Conservation (phyloP, 495 filamentous ascomycete species). For the Bacidia rubella region DNA sequence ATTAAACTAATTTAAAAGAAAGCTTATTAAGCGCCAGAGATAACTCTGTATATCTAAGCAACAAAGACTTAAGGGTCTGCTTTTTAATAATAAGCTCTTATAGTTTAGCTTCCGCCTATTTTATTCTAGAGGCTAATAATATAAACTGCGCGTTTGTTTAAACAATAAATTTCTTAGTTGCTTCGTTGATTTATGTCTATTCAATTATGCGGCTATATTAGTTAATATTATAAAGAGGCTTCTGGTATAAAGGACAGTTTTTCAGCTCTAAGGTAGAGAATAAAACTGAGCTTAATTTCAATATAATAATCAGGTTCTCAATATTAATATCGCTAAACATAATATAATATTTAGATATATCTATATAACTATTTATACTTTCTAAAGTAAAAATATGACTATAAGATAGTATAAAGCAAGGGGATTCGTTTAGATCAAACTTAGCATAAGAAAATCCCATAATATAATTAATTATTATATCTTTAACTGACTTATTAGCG, state of each 20-base stretch:
- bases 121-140: slow-evolving; percentile 32
- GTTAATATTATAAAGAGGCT: slow-evolving; percentile 45
- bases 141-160: slow-evolving; percentile 36
- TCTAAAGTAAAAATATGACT: slow-evolving; percentile 50
- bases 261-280: slow-evolving; percentile 39
- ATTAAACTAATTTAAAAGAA: slow-evolving; percentile 1
- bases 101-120: slow-evolving; percentile 20
- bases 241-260: slow-evolving; percentile 50
- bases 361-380: slow-evolving; percentile 55
- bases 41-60: slow-evolving; percentile 2
- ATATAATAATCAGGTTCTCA: slow-evolving; percentile 29
- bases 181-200: slow-evolving; percentile 49
- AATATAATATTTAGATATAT: slow-evolving; percentile 42
- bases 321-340: slow-evolving; percentile 25
- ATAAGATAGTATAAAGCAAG: slow-evolving; percentile 50
- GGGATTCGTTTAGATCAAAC: slow-evolving; percentile 42
- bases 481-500: slow-evolving; percentile 27
- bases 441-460: slow-evolving; percentile 36
- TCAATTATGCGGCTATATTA: slow-evolving; percentile 55
- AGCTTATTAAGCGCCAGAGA: slow-evolving; percentile 11
- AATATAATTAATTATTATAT: slow-evolving; percentile 40
- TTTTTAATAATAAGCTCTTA: slow-evolving; percentile 5
- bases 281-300: slow-evolving; percentile 28
- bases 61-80: background rate
- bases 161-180: slow-evolving; percentile 52